A percentile compares a stretch with the other conserved stretches of the same genome.
These are phyloP conservation scores for Penicillium sp. DNA, from an alignment of 2,329 filamentous ascomycete genomes.

Conservation along the genomic window DNA sequence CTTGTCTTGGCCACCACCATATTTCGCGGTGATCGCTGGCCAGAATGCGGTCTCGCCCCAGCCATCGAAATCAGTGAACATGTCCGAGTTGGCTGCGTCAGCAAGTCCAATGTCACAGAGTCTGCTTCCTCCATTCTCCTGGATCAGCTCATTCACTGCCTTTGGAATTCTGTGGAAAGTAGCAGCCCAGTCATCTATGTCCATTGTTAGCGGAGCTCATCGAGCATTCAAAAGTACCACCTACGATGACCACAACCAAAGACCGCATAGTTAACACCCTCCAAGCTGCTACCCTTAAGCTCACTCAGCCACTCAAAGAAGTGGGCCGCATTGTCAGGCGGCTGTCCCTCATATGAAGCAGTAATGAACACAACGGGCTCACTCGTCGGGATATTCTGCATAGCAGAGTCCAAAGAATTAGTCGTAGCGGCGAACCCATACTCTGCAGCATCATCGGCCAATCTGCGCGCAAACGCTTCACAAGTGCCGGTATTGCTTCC, in stretches of 20 bases:
- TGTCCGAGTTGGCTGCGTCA: conserved; percentile 63
- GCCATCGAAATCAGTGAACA: conserved; percentile 67
- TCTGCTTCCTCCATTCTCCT: conserved; percentile 50
- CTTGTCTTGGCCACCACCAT: conserved; percentile 25
- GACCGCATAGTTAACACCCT: conserved; percentile 63
- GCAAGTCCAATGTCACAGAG: conserved; percentile 56
- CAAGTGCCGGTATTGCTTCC: conserved; percentile 76
- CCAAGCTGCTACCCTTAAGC: conserved; percentile 52
- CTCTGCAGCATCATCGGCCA: conserved; percentile 59
- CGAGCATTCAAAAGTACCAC: conserved; percentile 3
- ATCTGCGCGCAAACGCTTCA: conserved; percentile 64
- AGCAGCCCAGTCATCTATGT: conserved; percentile 44
- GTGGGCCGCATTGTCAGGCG: conserved; percentile 68
- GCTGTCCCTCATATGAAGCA: conserved; percentile 72
- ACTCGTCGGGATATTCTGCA: conserved; percentile 59
- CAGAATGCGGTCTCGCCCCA: conserved; percentile 65
- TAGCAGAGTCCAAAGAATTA: conserved; percentile 62
- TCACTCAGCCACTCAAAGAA: conserved; percentile 68
- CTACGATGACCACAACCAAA: conserved; percentile 66
- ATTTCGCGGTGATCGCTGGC: conserved; percentile 49
- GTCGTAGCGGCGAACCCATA: conserved; percentile 62
- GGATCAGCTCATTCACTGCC: conserved; percentile 58
- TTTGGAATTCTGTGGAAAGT: conserved; percentile 70
- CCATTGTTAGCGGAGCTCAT: neutral
- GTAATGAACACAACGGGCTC: conserved; percentile 67